Percentiles rank a stretch among this genome's conserved stretches.
These are phyloP conservation scores for Naganishia antarctica DNA, from an alignment of 768 basidiomycete species.

Conservation along the genomic window DNA sequence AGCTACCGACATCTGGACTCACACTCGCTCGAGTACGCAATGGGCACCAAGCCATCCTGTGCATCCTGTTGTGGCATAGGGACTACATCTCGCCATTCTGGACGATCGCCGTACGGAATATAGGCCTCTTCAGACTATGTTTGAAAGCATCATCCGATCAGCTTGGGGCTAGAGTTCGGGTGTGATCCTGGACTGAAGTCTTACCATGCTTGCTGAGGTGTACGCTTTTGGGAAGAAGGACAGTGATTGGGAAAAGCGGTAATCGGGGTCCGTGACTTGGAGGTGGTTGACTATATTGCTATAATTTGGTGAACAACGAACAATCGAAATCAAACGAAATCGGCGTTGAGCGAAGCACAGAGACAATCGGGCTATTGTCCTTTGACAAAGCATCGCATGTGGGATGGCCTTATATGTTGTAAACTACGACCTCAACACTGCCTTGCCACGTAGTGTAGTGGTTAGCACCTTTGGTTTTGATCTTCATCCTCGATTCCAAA, in stretches of 20 bases:
- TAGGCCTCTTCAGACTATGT: slow-evolving; percentile 27
- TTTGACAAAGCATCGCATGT: too few species aligned
- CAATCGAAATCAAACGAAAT: background rate
- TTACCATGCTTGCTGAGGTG: background rate
- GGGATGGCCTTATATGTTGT: too few species aligned
- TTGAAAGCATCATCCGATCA: background rate
- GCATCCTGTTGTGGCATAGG: slow-evolving; percentile 77
- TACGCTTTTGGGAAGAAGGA: too few species aligned
- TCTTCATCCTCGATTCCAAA: background rate
- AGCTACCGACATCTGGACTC: too few species aligned
- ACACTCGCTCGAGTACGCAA: slow-evolving; percentile 88
- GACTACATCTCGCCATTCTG: slow-evolving; percentile 73
- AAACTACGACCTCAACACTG: background rate
- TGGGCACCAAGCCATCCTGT: slow-evolving; percentile 75
- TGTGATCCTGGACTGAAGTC: background rate
- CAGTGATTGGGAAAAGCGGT: too few species aligned
- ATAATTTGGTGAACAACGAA: background rate
- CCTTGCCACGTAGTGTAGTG: slow-evolving; percentile 19
- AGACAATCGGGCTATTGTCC: too few species aligned
- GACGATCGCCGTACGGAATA: slow-evolving; percentile 58
- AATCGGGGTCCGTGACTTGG: too few species aligned
- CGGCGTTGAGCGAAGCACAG: background rate
- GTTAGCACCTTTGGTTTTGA: slow-evolving; percentile 23
- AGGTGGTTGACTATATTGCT: too few species aligned
- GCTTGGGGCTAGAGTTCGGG: background rate